Conservation (phyloP, 768 basidiomycete species). For the Leccinum ochraceum region DNA sequence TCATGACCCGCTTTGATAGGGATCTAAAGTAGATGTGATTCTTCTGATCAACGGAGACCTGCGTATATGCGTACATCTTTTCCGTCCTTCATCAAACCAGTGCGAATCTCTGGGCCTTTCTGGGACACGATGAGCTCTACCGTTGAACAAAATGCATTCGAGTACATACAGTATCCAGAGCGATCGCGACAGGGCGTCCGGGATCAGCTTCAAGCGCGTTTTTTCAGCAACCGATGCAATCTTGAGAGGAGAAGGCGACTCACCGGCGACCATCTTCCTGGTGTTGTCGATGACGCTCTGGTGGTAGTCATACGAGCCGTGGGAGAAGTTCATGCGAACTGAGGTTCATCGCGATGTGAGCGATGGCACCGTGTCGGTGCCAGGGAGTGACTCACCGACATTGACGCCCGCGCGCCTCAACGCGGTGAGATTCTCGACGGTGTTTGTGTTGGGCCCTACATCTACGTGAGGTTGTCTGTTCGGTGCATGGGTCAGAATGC, state of each 20-base stretch:
- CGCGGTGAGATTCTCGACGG: constrained; percentile 80
- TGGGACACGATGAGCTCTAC: constrained; percentile 31
- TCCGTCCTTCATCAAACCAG: constrained; percentile 86
- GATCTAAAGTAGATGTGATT: constrained; percentile 47
- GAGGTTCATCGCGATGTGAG: constrained; percentile 13
- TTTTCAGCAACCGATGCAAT: constrained; percentile 6
- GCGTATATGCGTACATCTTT: constrained; percentile 66
- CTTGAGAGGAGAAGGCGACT: constrained; percentile 23
- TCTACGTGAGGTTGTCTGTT: constrained; percentile 8
- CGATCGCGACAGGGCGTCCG: constrained; percentile 95
- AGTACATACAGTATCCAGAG: constrained; percentile 85
- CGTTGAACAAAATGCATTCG: neutral
- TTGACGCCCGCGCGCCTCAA: constrained; percentile 93
- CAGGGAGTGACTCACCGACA: constrained; percentile 67
- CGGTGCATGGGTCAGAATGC: constrained; percentile 19
- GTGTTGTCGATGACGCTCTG: constrained; percentile 99
- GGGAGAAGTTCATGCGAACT: constrained; percentile 99
- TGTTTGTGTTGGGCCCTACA: constrained; percentile 92
- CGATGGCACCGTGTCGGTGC: neutral
- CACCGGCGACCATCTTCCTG: constrained; percentile 78
- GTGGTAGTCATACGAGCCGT: constrained; percentile 98
- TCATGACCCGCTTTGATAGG: constrained; percentile 90
- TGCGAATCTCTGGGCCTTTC: constrained; percentile 99
- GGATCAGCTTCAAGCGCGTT: constrained; percentile 41
- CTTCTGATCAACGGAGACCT: neutral